phyloP scores from a whole-genome alignment of 2,329 filamentous ascomycete genomes.

The Xylariomycetidae sp. region DNA sequence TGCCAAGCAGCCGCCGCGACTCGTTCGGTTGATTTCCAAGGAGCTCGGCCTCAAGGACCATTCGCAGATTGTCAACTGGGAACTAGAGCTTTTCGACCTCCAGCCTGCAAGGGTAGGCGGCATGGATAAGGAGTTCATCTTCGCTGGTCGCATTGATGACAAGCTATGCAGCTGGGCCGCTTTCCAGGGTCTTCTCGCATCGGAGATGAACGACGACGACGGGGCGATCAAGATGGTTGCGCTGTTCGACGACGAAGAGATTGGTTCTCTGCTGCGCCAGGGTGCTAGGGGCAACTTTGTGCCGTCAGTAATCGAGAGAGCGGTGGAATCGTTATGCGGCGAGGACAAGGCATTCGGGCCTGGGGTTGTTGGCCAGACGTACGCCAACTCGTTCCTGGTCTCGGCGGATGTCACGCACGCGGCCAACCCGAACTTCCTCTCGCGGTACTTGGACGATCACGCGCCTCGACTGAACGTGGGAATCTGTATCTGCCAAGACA shows the following conservation, averaged over 20 bases:
- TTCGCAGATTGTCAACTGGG: constrained; percentile 84
- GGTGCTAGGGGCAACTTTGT: constrained; percentile 88
- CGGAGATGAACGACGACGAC: constrained; percentile 48
- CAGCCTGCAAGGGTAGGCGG: constrained; percentile 81
- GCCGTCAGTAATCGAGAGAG: constrained; percentile 71
- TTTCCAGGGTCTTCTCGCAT: constrained; percentile 72
- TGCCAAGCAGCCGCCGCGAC: constrained; percentile 74
- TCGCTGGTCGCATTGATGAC: constrained; percentile 91
- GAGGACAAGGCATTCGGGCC: constrained; percentile 41
- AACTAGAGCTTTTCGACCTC: constrained; percentile 88
- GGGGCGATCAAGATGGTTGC: constrained; percentile 82
- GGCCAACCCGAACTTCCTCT: constrained; percentile 88
- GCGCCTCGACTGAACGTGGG: constrained; percentile 85
- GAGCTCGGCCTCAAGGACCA: constrained; percentile 71
- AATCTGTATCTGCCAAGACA: constrained; percentile 71
- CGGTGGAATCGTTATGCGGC: constrained; percentile 58
- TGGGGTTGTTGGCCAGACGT: constrained; percentile 69
- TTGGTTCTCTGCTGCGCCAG: constrained; percentile 84
- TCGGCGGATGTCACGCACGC: constrained; percentile 92
- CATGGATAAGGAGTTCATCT: constrained; percentile 88
- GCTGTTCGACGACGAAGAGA: constrained; percentile 97
- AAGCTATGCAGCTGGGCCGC: constrained; percentile 96
- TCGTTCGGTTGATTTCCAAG: constrained; percentile 76
- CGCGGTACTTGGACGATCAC: constrained; percentile 78
- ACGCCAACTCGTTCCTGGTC: constrained; percentile 86